Evolutionary conservation across 352 stramenopile species (phyloP), one percentile per base, ranked within the genome.

Genomic region (Phytophthora podocarpi): DNA sequence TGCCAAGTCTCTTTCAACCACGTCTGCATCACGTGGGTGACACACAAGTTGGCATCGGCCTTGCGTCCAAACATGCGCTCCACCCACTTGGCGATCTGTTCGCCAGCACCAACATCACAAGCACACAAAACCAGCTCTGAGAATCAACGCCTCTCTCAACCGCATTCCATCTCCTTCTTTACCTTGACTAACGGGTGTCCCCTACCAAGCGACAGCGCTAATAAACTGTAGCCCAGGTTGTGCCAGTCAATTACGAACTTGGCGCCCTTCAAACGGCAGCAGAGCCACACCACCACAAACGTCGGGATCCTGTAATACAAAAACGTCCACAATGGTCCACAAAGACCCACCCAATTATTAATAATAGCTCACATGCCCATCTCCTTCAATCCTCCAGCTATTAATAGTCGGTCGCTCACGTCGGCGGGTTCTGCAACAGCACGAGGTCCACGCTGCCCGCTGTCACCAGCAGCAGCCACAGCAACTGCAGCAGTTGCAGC

Each of bases 231-330:
- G 26, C 97, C 98, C 30, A 99, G 72, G 80, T 99, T 99, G 76
- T 99, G 98, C 98, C 98, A 99, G 72, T 99, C 98, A 64, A 99
- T 96, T 12, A 99, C 83, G 46, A 99, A 95, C 48, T 87, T 88
- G 24, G 96, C 88, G 18, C 87, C 69, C 20, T 97, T 91, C 23
- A 92, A 56, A 20, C 67, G 55, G 28, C 67, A 75, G 47, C 67
- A 72, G 21, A 75, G 62, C 67, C 67, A 75, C 37, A 94, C 84
- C 7, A 98, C 80, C 6, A 97, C 70, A 36, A 99, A 85, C 18
- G 96, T 97, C 15, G 98, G 98, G 54, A 99, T 97, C 18, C 91
- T 96, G 34, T 39, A 36, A 16, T 16, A 26, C 42, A 31, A 55
- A 53, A 59, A 7, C 21, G 32, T 32, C 48, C 62, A 52, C 35